Evolutionary conservation across 345 rosid genomes (phyloP).

Genomic region (Iberis pinnata): DNA sequence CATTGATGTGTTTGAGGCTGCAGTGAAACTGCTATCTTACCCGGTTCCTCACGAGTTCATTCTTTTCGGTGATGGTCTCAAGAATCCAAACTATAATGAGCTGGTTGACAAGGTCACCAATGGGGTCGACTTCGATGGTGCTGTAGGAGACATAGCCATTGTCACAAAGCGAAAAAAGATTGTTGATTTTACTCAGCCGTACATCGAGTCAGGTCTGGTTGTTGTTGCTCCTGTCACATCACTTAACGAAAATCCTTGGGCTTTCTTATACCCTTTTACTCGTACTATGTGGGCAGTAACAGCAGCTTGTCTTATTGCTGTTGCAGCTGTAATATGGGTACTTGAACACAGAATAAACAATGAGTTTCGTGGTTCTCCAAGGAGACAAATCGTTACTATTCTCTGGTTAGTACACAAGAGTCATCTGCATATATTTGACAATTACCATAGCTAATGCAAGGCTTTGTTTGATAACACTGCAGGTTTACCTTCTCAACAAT

Average conservation of each 20-base stretch:
- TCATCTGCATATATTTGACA: too few species aligned
- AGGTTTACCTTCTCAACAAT: slow-evolving; percentile 86
- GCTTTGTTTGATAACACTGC: slow-evolving; percentile 22
- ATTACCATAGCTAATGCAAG: too few species aligned
- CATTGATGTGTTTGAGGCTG: slow-evolving; percentile 75
- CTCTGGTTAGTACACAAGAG: slow-evolving; percentile 50
- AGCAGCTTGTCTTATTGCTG: slow-evolving; percentile 47
- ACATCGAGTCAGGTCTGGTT: slow-evolving; percentile 76
- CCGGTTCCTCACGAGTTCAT: slow-evolving; percentile 69
- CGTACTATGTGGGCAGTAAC: slow-evolving; percentile 81
- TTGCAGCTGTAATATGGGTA: slow-evolving; percentile 82
- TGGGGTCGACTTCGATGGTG: slow-evolving; percentile 76
- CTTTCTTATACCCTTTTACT: slow-evolving; percentile 76
- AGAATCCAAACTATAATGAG: slow-evolving; percentile 65
- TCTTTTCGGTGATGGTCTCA: slow-evolving; percentile 68
- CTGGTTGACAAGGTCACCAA: slow-evolving; percentile 49
- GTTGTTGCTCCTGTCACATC: slow-evolving; percentile 76
- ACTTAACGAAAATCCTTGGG: slow-evolving; percentile 56
- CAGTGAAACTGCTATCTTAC: slow-evolving; percentile 60
- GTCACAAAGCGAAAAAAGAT: slow-evolving; percentile 57
- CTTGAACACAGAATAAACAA: slow-evolving; percentile 84
- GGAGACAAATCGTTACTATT: slow-evolving; percentile 59
- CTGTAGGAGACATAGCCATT: slow-evolving; percentile 81
- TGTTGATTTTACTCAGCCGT: slow-evolving; percentile 86
- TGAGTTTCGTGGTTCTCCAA: slow-evolving; percentile 82